Evolutionary conservation across 192 early-diverging fungal species (phyloP).

Genomic region (Spizellomyces punctatus): DNA sequence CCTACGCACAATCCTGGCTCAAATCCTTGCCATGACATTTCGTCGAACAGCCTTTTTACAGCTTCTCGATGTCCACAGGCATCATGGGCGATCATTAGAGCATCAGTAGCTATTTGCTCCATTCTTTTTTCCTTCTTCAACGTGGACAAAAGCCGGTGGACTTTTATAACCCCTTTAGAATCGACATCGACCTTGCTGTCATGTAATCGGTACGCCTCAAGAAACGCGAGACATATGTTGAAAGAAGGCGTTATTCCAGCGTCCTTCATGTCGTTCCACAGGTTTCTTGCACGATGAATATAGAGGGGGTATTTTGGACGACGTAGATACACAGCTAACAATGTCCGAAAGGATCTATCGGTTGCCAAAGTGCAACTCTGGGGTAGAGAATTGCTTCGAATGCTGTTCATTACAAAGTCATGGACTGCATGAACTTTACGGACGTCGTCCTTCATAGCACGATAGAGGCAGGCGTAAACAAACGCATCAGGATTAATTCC

Average conservation of each 20-base stretch:
- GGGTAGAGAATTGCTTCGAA: background rate
- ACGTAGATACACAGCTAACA: conserved; percentile 20
- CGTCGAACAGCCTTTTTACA: conserved; percentile 15
- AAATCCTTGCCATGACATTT: background rate
- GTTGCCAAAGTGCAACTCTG: background rate
- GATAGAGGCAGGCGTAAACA: conserved; percentile 20
- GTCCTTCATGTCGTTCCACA: conserved; percentile 14
- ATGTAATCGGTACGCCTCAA: conserved; percentile 15
- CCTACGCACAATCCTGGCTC: conserved; percentile 1
- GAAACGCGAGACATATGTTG: conserved; percentile 3
- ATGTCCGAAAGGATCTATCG: conserved; percentile 15
- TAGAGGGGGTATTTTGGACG: background rate
- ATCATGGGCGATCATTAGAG: conserved; percentile 13
- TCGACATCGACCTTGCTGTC: background rate
- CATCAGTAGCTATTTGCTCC: background rate
- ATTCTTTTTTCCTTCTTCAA: background rate
- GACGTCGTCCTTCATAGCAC: conserved; percentile 27
- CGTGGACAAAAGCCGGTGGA: conserved; percentile 1
- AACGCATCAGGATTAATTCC: conserved; percentile 18
- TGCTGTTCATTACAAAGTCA: background rate
- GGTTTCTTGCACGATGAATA: conserved; percentile 4
- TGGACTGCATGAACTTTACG: conserved; percentile 11
- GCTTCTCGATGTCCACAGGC: conserved; percentile 22
- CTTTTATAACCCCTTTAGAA: background rate
- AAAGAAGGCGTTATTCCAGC: conserved; percentile 1